Evolutionary conservation across 164 flowering plant genomes (phyloP), one percentile per base, ranked within the genome.

Genomic region (Berberis thunbergii): DNA sequence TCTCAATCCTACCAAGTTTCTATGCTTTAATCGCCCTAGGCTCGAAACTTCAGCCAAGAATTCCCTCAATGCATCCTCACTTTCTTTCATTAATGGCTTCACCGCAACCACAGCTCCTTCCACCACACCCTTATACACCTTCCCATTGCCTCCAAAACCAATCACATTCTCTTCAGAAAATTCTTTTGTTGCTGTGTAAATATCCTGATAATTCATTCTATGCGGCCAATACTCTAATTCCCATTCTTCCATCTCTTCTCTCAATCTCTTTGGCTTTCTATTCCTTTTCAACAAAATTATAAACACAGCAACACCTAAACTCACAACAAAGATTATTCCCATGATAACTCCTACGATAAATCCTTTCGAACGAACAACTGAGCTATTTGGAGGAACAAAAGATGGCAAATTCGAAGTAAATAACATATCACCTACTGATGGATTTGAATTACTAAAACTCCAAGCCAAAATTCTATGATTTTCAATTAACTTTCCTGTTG

Each of bases 211-310:
- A 11, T 69, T 44, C 41, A 86, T 78, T 63, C 83, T 64, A 66
- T 84, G 91, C 0, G 91, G 91, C 91, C 92, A 84, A 60, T 83
- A 86, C 75, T 84, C 87, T 61, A 83, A 72, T 74, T 84, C 92
- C 92, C 91, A 82, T 3, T 84, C 92, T 59, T 84, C 87, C 82
- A 77, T 74, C 7, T 72, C 83, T 45, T 50, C 83, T 54, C 74
- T 77, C 63, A 69, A 72, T 65, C 67, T 77, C n/a, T 46, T 69
- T 42, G 42, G 59, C 64, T 71, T 66, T 42, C 64, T 45, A 49
- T 55, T 67, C 69, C 71, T 71, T 63, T 49, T 73, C 1, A 80
- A 43, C 60, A 69, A 46, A 26, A 74, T 7, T 67, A 66, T n/a
- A 53, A 59, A 48, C 45, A 78, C 54, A 26, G 66, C 63, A 54